phyloP scores from a whole-genome alignment of 768 basidiomycete species.

The Xerocomus spinulosus region DNA sequence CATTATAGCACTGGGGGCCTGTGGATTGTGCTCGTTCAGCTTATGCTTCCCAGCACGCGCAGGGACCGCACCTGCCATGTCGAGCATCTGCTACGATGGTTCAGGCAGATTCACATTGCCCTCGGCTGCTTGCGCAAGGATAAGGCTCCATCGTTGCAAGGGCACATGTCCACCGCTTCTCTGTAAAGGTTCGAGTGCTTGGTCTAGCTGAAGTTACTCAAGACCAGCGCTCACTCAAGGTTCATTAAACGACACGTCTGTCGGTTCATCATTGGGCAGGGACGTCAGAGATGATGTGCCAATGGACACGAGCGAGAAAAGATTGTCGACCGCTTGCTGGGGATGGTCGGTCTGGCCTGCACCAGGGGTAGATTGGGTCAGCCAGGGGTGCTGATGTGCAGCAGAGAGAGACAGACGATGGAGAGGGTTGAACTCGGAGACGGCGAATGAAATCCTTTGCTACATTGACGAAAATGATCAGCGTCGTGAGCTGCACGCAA shows the following conservation, averaged over 20 bases:
- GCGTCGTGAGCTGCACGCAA: not conserved
- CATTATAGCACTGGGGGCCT: slow-evolving; percentile 26
- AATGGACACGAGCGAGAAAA: slow-evolving; percentile 10
- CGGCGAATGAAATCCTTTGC: slow-evolving; percentile 61
- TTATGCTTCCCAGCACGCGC: slow-evolving; percentile 36
- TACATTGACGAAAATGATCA: slow-evolving; percentile 36
- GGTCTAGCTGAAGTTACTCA: slow-evolving; percentile 32
- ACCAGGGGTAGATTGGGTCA: slow-evolving; percentile 29
- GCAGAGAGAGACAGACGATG: slow-evolving; percentile 66
- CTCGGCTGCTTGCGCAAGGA: slow-evolving; percentile 45
- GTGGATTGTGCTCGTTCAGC: slow-evolving; percentile 26
- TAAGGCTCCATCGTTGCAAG: slow-evolving; percentile 46
- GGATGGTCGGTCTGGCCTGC: not conserved
- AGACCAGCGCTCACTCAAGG: slow-evolving; percentile 31
- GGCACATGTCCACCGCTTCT: slow-evolving; percentile 15
- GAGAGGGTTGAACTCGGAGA: slow-evolving; percentile 58
- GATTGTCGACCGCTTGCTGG: slow-evolving; percentile 1
- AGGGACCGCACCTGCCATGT: slow-evolving; percentile 19
- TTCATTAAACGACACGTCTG: slow-evolving; percentile 8
- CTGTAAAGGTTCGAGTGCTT: slow-evolving; percentile 8
- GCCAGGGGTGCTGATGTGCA: slow-evolving; percentile 77
- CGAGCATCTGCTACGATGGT: slow-evolving; percentile 57
- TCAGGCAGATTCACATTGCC: slow-evolving; percentile 38
- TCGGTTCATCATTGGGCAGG: slow-evolving; percentile 21
- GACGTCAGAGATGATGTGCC: slow-evolving; percentile 20